Conservation (phyloP, 176 grass and related monocot species). For the Cenchrus purpureus region DNA sequence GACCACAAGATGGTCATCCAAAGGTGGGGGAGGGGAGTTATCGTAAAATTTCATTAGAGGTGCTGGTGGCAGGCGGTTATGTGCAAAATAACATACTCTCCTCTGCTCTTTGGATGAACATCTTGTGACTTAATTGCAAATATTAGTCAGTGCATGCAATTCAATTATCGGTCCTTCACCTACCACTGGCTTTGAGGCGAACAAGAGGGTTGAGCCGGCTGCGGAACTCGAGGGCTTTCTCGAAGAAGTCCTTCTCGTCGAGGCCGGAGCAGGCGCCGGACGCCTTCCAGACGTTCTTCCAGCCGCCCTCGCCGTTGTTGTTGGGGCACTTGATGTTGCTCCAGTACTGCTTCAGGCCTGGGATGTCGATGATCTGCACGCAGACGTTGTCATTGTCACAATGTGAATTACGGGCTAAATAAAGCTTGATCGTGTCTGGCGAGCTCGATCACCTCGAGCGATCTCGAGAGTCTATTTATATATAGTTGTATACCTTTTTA, state of each 20-base stretch:
- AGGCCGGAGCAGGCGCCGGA: slow-evolving; percentile 51
- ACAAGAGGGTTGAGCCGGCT: slow-evolving; percentile 30
- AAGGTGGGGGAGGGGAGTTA: too few species aligned
- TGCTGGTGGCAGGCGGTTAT: too few species aligned
- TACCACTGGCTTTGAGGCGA: slow-evolving; percentile 19
- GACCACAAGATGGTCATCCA: too few species aligned
- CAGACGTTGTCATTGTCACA: too few species aligned
- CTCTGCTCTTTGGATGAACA: too few species aligned
- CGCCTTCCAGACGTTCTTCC: slow-evolving; percentile 54
- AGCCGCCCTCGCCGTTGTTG: slow-evolving; percentile 20
- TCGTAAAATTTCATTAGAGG: too few species aligned
- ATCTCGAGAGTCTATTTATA: too few species aligned
- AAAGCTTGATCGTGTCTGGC: background rate
- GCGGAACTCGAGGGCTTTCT: slow-evolving; percentile 39
- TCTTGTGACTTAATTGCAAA: too few species aligned
- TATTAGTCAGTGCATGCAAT: too few species aligned
- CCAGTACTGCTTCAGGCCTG: slow-evolving; percentile 37
- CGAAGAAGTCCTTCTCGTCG: slow-evolving; percentile 33
- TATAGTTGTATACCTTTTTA: slow-evolving; percentile 3
- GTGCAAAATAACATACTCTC: too few species aligned
- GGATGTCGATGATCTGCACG: background rate
- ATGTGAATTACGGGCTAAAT: background rate
- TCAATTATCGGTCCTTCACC: background rate
- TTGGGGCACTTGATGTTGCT: slow-evolving; percentile 58
- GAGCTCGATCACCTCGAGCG: too few species aligned